Evolutionary conservation across 106 monocot species (phyloP).

Genomic region (Gastrodia elata): DNA sequence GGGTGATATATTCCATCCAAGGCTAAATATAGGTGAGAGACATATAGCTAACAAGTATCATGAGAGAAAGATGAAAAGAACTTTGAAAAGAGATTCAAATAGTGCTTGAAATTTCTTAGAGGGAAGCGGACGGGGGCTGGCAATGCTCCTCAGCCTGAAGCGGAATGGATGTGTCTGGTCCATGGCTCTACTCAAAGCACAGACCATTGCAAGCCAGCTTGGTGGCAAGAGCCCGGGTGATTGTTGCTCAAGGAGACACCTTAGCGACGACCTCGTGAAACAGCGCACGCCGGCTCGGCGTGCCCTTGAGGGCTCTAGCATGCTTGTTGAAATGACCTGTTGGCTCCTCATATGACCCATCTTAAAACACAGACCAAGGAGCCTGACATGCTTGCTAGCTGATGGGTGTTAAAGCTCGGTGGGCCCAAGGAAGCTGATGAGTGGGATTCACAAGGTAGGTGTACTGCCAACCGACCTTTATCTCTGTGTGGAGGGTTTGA

Average conservation of each 20-base stretch:
- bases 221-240: conserved; percentile 12
- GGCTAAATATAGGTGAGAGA: conserved; percentile 21
- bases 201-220: conserved; percentile 13
- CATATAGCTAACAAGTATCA: conserved; percentile 14
- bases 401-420: conserved; percentile 16
- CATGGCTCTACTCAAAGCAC: conserved; percentile 18
- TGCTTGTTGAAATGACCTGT: neutral
- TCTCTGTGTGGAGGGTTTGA: conserved; percentile 42
- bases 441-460: conserved; percentile 11
- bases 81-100: conserved; percentile 20
- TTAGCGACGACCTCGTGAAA: conserved; percentile 1
- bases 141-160: conserved; percentile 7
- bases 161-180: conserved; percentile 10
- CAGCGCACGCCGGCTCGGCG: conserved; percentile 4
- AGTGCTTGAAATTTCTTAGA: conserved; percentile 19
- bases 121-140: conserved; percentile 21
- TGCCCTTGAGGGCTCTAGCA: neutral
- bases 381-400: conserved; percentile 32
- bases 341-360: conserved; percentile 27
- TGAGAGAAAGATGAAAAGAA: conserved; percentile 18
- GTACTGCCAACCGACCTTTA: conserved; percentile 16
- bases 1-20: conserved; percentile 19
- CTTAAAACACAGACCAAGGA: conserved; percentile 48
- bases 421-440: conserved; percentile 32
- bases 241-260: neutral